Evolutionary conservation across 805 yeast species (phyloP).

Genomic region (Jamesozyma hellenica): DNA sequence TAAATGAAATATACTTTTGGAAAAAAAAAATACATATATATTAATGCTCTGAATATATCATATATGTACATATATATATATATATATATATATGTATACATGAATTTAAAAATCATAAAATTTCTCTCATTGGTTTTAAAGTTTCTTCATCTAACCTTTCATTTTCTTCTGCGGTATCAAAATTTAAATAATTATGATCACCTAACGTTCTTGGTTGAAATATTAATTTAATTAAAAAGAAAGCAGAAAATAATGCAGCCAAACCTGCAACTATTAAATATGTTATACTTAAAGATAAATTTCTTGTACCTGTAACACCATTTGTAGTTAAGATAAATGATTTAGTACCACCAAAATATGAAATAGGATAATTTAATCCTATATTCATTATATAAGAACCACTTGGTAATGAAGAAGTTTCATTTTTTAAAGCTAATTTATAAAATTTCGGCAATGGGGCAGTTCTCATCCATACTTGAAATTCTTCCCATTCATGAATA

Average conservation of each 20-base stretch:
- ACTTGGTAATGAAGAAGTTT: slow-evolving; percentile 39
- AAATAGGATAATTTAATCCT: slow-evolving; percentile 72
- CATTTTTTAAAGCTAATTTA: slow-evolving; percentile 72
- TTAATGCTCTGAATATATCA: neutral
- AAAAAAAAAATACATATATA: too few species aligned
- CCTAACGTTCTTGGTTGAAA: slow-evolving; percentile 79
- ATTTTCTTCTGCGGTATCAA: slow-evolving; percentile 18
- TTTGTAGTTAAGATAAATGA: slow-evolving; percentile 72
- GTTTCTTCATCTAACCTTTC: slow-evolving; percentile 2
- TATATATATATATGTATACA: neutral
- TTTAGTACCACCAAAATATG: slow-evolving; percentile 82
- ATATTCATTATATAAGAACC: slow-evolving; percentile 68
- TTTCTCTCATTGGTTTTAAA: slow-evolving; percentile 13
- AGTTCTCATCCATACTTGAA: slow-evolving; percentile 86
- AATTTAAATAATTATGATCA: slow-evolving; percentile 59
- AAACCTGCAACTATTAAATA: slow-evolving; percentile 78
- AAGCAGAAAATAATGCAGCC: slow-evolving; percentile 57
- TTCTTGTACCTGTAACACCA: slow-evolving; percentile 79
- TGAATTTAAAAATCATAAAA: slow-evolving; percentile 5
- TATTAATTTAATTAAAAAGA: slow-evolving; percentile 71
- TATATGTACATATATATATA: neutral
- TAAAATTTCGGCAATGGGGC: slow-evolving; percentile 87
- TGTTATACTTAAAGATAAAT: slow-evolving; percentile 73
- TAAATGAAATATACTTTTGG: too few species aligned
- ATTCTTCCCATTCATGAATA: slow-evolving; percentile 52